Evolutionary conservation across 495 filamentous ascomycete species (phyloP).

Genomic region (Clohesyomyces aquaticus): DNA sequence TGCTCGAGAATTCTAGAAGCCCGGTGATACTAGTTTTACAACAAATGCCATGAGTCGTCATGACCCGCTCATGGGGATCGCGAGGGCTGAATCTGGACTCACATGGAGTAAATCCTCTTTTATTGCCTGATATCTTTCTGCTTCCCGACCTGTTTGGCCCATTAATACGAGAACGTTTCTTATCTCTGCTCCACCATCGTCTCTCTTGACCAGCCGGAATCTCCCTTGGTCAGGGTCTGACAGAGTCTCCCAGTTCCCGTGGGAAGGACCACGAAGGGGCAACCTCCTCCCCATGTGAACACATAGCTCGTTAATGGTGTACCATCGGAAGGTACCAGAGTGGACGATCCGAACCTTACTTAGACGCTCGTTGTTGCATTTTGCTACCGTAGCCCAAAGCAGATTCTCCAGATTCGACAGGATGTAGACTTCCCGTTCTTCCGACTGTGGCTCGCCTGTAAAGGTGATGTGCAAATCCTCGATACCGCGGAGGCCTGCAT

Average conservation of each 20-base stretch:
- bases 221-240: constrained; percentile 2
- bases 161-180: neutral
- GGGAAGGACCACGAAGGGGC: neutral
- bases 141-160: constrained; percentile 6
- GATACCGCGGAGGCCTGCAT: constrained; percentile 19
- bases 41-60: too few relatives aligned
- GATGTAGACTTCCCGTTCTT: neutral
- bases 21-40: too few relatives aligned
- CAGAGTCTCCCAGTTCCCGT: neutral
- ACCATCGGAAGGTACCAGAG: neutral
- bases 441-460: neutral
- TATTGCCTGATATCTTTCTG: neutral
- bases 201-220: neutral
- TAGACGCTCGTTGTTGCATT: constrained; percentile 4
- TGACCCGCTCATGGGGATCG: too few relatives aligned
- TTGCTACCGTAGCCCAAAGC: constrained; percentile 24
- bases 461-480: constrained; percentile 23
- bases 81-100: too few relatives aligned
- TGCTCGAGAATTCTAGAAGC: too few relatives aligned
- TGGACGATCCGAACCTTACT: constrained; percentile 21
- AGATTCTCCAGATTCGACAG: constrained; percentile 15
- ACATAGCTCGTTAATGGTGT: neutral
- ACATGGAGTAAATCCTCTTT: constrained; percentile 10
- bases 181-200: neutral
- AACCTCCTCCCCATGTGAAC: neutral